Percentiles rank a stretch among this genome's conserved stretches.
Conservation (phyloP, 495 filamentous ascomycete species). For the Annulohypoxylon moriforme region DNA sequence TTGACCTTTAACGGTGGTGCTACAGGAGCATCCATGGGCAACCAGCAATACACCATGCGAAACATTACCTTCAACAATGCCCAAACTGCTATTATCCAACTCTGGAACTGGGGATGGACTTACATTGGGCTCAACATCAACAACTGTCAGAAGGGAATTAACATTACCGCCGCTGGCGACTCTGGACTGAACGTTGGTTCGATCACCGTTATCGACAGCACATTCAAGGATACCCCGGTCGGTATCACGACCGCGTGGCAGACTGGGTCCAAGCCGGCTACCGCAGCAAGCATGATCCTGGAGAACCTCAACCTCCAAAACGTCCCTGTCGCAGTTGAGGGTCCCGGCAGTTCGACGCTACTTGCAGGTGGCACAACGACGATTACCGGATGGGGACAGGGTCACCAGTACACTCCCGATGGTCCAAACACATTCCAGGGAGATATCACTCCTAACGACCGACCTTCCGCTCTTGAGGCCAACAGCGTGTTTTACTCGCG, state of each 20-base stretch:
- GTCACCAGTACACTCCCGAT: constrained; percentile 57
- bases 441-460: constrained; percentile 52
- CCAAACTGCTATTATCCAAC: constrained; percentile 65
- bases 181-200: constrained; percentile 65
- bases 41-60: constrained; percentile 85
- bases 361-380: constrained; percentile 69
- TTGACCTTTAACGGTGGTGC: constrained; percentile 78
- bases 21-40: constrained; percentile 72
- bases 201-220: constrained; percentile 75
- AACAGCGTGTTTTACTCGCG: constrained; percentile 61
- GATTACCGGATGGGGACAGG: constrained; percentile 63
- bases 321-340: constrained; percentile 69
- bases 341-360: constrained; percentile 60
- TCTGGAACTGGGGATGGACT: constrained; percentile 68
- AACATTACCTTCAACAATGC: constrained; percentile 74
- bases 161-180: constrained; percentile 66
- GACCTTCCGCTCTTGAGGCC: constrained; percentile 53
- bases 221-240: constrained; percentile 73
- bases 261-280: constrained; percentile 58
- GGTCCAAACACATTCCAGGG: constrained; percentile 52
- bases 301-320: constrained; percentile 77
- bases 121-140: constrained; percentile 69
- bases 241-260: constrained; percentile 76
- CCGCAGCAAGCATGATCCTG: constrained; percentile 64
- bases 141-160: constrained; percentile 71